Base-by-base conservation (phyloP, 176 grass and related monocot species). In the Oryza nivara region DNA sequence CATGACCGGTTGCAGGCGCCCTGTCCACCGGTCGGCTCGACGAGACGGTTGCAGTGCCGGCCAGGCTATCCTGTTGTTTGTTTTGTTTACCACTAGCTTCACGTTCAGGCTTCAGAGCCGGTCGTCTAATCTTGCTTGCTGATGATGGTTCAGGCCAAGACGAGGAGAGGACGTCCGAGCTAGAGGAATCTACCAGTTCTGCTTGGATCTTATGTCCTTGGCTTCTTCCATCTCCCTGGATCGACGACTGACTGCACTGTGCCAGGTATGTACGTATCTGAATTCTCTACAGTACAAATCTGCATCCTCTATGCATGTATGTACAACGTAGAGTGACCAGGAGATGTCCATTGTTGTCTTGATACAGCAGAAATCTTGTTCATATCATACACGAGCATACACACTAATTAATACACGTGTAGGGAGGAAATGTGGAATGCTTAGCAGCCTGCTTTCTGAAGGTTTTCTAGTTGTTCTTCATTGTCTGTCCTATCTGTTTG, bases 171-270 rank as follows among this genome's bases (percentile, higher is more conserved):
- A 63, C 58, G 58, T 40, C 65, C 12, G 30, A 51, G 7, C 40
- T 5, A 65, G 74, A 79, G 74, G 88, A 83, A 90, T 86, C 88
- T 68, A 72, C 49, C 68, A 66, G 79, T 43, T 73, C 84, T 82
- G 74, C 74, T 90, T 86, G 84, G 84, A 82, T 86, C 86, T 83
- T 63, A 63, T 11, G 77, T 68, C 68, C 15, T 28, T 73, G 73
- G 67, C 8, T 73, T 72, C 79, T n/a, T 38, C 52, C 72, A 35
- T 74, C 76, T 47, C 61, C 73, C 49, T 69, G 81, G 58, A 63
- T 46, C 65, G 44, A 83, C 78, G 26, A 83, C 28, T 54, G 38
- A 58, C 70, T 65, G 70, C 70, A 74, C 69, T 20, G 65, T 65
- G 47, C 52, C 35, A 82, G 73, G 73, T 83, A 86, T 13, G 77